These are phyloP conservation scores for Solanum infundibuliforme DNA, from an alignment of 257 asterid species.

Conservation along the genomic window DNA sequence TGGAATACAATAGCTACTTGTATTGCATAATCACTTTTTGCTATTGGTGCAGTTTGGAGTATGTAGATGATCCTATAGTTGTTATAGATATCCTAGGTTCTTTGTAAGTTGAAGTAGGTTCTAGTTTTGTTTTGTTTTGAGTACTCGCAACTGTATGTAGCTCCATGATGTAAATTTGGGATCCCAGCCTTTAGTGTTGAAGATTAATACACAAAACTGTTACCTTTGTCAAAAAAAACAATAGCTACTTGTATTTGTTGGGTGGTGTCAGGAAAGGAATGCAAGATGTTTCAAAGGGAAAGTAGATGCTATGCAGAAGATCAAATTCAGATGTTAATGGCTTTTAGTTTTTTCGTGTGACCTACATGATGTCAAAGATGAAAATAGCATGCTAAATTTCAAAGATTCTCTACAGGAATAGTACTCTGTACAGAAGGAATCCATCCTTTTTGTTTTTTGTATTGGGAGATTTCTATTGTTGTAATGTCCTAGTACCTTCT, in stretches of 20 bases:
- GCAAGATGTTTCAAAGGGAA: background rate
- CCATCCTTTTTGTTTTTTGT: background rate
- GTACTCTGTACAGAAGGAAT: background rate
- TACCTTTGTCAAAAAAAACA: too few species aligned
- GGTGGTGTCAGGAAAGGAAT: background rate
- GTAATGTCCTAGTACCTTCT: background rate
- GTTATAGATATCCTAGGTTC: too few species aligned
- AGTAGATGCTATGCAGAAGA: background rate
- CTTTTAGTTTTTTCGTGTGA: background rate
- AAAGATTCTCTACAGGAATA: background rate
- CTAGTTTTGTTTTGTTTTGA: too few species aligned
- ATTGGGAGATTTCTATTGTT: background rate
- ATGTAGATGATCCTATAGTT: too few species aligned
- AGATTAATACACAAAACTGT: too few species aligned
- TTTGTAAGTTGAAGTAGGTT: too few species aligned
- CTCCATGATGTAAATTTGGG: too few species aligned
- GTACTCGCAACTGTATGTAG: too few species aligned
- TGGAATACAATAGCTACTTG: background rate
- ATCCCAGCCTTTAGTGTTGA: too few species aligned
- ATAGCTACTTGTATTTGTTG: background rate
- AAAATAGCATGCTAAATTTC: background rate
- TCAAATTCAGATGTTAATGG: background rate
- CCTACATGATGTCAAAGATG: background rate
- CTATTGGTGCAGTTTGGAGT: too few species aligned
- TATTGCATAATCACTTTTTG: too few species aligned